Conservation (phyloP, 192 early-diverging fungal genomes). For the Funneliformis mosseae region DNA sequence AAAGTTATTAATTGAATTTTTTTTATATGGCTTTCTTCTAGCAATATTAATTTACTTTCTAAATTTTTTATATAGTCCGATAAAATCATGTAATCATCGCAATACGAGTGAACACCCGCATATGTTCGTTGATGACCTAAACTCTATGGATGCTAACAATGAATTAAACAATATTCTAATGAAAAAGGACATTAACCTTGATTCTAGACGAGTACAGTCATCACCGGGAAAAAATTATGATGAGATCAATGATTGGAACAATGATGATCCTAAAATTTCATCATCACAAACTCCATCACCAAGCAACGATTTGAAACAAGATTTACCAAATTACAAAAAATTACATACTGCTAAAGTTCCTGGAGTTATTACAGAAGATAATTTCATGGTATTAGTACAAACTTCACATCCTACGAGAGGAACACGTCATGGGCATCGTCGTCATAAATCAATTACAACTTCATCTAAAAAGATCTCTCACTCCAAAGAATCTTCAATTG, state of each 20-base stretch:
- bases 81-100: not conserved
- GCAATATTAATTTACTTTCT: not conserved
- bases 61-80: not conserved
- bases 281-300: not conserved
- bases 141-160: not conserved
- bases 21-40: not conserved
- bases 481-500: not conserved
- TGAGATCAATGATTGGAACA: not conserved
- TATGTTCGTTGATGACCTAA: not conserved
- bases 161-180: not conserved
- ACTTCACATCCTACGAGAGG: conserved; percentile 1
- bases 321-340: not conserved
- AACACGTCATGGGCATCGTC: too few species aligned
- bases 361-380: conserved; percentile 10
- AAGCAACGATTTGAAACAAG: not conserved
- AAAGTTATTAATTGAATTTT: not conserved
- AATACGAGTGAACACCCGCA: not conserved
- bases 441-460: too few species aligned
- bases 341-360: not conserved
- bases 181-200: not conserved
- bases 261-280: not conserved
- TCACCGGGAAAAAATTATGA: not conserved
- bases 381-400: conserved; percentile 11
- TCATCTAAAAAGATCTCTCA: not conserved
- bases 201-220: too few species aligned